A percentile compares a stretch with the other conserved stretches of the same genome.
Conservation (phyloP, 371 early-diverging fungal species). For the Vittaforma corneae region DNA sequence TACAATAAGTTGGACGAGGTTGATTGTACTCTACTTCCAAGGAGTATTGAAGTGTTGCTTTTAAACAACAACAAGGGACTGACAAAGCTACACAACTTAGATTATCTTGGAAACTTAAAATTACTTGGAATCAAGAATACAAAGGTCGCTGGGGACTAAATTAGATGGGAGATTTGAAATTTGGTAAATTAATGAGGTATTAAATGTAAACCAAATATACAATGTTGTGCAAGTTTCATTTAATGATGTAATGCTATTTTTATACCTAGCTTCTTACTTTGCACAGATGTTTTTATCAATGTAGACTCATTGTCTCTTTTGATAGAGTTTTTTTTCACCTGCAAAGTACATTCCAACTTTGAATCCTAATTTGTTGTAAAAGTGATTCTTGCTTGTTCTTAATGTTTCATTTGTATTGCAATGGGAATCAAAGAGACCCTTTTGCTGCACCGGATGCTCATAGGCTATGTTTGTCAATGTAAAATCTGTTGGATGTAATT, state of each 20-base stretch:
- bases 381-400: background rate
- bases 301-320: too few relatives aligned
- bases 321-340: background rate
- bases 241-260: too few relatives aligned
- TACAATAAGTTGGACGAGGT: constrained; percentile 38
- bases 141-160: background rate
- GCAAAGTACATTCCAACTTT: background rate
- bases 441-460: too few relatives aligned
- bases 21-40: constrained; percentile 46
- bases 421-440: too few relatives aligned
- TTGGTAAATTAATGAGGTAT: too few relatives aligned
- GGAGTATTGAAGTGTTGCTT: constrained; percentile 24
- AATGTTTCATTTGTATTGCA: too few relatives aligned
- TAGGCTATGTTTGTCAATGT: too few relatives aligned
- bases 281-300: too few relatives aligned
- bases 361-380: constrained; percentile 1
- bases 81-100: constrained; percentile 27
- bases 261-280: too few relatives aligned
- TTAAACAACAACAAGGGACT: constrained; percentile 44
- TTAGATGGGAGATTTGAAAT: background rate
- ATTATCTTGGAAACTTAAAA: constrained; percentile 18
- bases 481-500: too few relatives aligned
- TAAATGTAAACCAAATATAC: too few relatives aligned
- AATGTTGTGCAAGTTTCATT: too few relatives aligned
- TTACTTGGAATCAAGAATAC: constrained; percentile 36